Percentiles rank a stretch among this genome's conserved stretches.
Conservation (phyloP, 306 rosid species). For the Cicer arietinum region DNA sequence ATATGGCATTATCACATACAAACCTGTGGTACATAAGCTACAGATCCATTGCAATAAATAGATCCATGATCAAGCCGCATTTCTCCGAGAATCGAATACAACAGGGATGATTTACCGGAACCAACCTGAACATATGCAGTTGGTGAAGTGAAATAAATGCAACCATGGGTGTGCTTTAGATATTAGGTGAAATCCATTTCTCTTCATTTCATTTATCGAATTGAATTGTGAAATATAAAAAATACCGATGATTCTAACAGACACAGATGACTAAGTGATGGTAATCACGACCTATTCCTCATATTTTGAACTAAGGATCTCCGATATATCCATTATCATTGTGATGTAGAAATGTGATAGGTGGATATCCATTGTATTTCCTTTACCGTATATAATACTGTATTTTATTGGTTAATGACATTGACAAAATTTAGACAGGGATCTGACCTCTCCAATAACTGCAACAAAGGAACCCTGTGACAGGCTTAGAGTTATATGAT, state of each 20-base stretch:
- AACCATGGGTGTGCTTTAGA: constrained; percentile 3
- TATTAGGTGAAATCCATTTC: constrained; percentile 24
- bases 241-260: constrained; percentile 18
- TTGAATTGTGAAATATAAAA: constrained; percentile 10
- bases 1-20: constrained; percentile 36
- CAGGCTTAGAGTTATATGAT: constrained; percentile 68
- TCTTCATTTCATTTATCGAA: constrained; percentile 36
- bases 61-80: constrained; percentile 71
- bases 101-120: constrained; percentile 89
- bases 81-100: constrained; percentile 84
- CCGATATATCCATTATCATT: constrained; percentile 12
- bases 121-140: constrained; percentile 79
- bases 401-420: constrained; percentile 31
- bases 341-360: constrained; percentile 4
- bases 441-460: constrained; percentile 86
- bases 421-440: constrained; percentile 32
- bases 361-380: constrained; percentile 24
- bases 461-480: constrained; percentile 79
- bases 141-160: constrained; percentile 39
- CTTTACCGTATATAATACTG: background rate
- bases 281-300: constrained; percentile 13
- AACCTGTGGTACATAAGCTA: constrained; percentile 97
- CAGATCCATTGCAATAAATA: constrained; percentile 60
- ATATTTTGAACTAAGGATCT: constrained; percentile 27
- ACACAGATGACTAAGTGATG: constrained; percentile 23